Base-by-base conservation (phyloP, 257 asterid genomes). In the Penstemon newberryi region DNA sequence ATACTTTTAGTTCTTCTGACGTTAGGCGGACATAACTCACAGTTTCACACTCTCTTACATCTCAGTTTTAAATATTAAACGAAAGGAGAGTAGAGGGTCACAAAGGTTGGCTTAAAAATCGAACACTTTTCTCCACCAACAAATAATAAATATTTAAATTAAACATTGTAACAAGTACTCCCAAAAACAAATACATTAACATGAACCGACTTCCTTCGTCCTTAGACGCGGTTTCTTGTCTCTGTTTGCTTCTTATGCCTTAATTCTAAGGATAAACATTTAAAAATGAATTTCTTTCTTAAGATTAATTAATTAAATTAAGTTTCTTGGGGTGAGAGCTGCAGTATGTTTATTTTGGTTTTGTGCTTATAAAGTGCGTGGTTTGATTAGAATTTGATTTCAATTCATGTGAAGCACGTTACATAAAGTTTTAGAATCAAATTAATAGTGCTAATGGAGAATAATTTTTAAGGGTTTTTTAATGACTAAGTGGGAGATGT, bases 71-170 rank as follows among this genome's bases (percentile, higher is more conserved):
- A 66, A 74, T 77, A 77, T 33, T 76, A 79, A 81, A 72, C 56
- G 54, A 58, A 49, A 42, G 72, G 66, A 70, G 58, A 25, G 9
- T 56, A 76, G 63, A 77, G 74, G 81, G 65, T 47, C 75, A 38
- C 66, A 66, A 72, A 71, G 81, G 84, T 79, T 74, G 84, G 87
- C 81, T 82, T 73, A 66, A 82, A 70, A 37, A 5, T 74, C 79
- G 69, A 66, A 70, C 71, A 53, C 43, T 36, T 70, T 69, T 11
- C 4, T 36, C 9, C 25, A 33, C 12, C 33, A 2, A 40, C 11
- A 50, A 38, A 49, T 39, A 33, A 12, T 18, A 43, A 4, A 53
- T 4, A 11, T n/a, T 53, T 53, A 53, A 13, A 53, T 13, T 53
- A n/a, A 11, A 7, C 5, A 13, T 15, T 54, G 19, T 54, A 3